These are phyloP conservation scores for Solanum bulbocastanum DNA, from an alignment of 257 asterid genomes.

Conservation along the genomic window DNA sequence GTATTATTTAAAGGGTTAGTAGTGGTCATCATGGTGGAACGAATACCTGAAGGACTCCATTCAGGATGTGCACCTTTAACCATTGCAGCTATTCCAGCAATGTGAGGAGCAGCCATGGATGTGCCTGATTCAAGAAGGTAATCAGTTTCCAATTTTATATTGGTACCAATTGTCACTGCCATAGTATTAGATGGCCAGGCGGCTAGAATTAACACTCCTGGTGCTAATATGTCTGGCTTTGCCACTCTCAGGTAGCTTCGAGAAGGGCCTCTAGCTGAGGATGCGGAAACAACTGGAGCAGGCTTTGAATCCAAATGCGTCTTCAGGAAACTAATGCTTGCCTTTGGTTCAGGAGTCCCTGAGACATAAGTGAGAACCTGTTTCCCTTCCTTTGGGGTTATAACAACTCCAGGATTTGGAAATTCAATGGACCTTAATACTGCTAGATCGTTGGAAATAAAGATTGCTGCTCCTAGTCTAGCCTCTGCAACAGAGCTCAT, in stretches of 20 bases:
- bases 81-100: slow-evolving; percentile 29
- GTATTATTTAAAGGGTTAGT: slow-evolving; percentile 21
- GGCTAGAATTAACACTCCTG: slow-evolving; percentile 28
- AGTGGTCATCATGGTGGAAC: slow-evolving; percentile 34
- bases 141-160: slow-evolving; percentile 12
- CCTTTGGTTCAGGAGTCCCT: not conserved
- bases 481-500: slow-evolving; percentile 7
- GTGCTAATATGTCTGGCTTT: slow-evolving; percentile 40
- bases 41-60: slow-evolving; percentile 38
- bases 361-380: slow-evolving; percentile 13
- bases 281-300: slow-evolving; percentile 25
- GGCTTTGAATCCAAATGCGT: slow-evolving; percentile 12
- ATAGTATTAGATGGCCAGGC: slow-evolving; percentile 16
- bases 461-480: slow-evolving; percentile 13
- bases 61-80: slow-evolving; percentile 37
- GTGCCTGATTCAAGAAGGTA: slow-evolving; percentile 25
- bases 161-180: slow-evolving; percentile 6
- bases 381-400: slow-evolving; percentile 3
- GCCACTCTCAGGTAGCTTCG: slow-evolving; percentile 19
- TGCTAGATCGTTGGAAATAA: slow-evolving; percentile 4
- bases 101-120: slow-evolving; percentile 39
- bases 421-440: slow-evolving; percentile 3
- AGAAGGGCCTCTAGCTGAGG: slow-evolving; percentile 37
- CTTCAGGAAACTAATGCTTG: slow-evolving; percentile 23
- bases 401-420: slow-evolving; percentile 13